A percentile compares a stretch with the other conserved stretches of the same genome.
These are phyloP conservation scores for Termitomyces sp. DNA, from an alignment of 1,284 basidiomycete species.

Conservation along the genomic window DNA sequence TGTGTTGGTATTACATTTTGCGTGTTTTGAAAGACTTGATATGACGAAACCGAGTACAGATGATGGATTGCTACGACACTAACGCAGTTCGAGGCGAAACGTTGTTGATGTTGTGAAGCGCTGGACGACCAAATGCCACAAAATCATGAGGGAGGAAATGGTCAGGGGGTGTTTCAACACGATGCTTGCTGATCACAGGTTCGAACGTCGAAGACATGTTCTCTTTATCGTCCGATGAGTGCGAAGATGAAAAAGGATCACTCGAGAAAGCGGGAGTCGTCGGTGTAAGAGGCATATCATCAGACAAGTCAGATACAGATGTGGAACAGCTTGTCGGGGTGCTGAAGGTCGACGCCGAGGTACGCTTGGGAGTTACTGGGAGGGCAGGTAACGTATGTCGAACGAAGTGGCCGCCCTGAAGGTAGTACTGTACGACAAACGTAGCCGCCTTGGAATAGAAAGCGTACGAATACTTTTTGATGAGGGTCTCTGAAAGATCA, in stretches of 20 bases:
- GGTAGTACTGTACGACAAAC: constrained; percentile 88
- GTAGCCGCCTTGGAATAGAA: constrained; percentile 95
- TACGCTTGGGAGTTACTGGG: constrained; percentile 68
- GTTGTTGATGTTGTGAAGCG: constrained; percentile 59
- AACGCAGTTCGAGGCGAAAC: constrained; percentile 52
- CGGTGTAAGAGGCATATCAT: constrained; percentile 78
- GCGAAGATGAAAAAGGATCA: constrained; percentile 50
- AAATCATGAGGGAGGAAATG: constrained; percentile 77
- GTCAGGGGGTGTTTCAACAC: constrained; percentile 59
- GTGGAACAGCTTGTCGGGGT: constrained; percentile 73
- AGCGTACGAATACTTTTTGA: constrained; percentile 96
- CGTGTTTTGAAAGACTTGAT: constrained; percentile 35
- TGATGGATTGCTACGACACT: constrained; percentile 48
- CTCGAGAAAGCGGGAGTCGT: constrained; percentile 59
- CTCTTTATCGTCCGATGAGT: constrained; percentile 73
- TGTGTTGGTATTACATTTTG: constrained; percentile 81
- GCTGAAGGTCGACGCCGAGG: constrained; percentile 51
- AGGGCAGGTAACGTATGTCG: constrained; percentile 46
- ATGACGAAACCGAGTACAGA: constrained; percentile 31
- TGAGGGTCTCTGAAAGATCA: constrained; percentile 86
- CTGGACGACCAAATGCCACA: constrained; percentile 66
- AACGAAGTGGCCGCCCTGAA: constrained; percentile 68
- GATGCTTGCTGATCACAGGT: constrained; percentile 64
- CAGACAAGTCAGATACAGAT: constrained; percentile 67
- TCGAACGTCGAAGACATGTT: constrained; percentile 67